Conservation (phyloP, 73 alveolate genomes). For the Paramecium pentaurelia region DNA sequence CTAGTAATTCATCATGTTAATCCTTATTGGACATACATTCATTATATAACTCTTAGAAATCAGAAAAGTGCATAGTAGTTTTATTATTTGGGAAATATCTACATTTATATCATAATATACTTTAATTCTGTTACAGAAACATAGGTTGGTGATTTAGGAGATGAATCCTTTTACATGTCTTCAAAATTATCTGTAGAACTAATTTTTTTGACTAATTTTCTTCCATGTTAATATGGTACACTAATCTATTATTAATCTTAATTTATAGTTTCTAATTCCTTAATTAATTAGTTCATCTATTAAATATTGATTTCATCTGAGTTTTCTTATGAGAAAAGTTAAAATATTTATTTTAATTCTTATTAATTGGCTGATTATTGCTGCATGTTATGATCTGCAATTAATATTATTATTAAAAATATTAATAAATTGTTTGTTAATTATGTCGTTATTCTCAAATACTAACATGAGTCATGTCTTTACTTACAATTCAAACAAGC, state of each 20-base stretch:
- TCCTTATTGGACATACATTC: conserved; percentile 54
- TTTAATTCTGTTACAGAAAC: conserved; percentile 47
- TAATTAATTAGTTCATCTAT: background rate
- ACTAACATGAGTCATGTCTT: conserved; percentile 30
- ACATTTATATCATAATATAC: background rate
- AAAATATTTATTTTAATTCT: conserved; percentile 9
- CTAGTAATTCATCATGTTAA: conserved; percentile 32
- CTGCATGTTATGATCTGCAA: background rate
- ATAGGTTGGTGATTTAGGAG: conserved; percentile 26
- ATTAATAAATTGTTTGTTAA: conserved; percentile 34
- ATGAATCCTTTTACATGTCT: background rate
- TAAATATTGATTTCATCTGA: conserved; percentile 5
- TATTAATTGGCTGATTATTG: background rate
- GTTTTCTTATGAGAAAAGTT: background rate
- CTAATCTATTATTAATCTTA: background rate
- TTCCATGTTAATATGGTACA: background rate
- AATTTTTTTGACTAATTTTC: background rate
- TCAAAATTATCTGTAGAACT: conserved; percentile 38
- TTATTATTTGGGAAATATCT: conserved; percentile 54
- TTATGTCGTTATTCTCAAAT: conserved; percentile 42
- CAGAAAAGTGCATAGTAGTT: conserved; percentile 45
- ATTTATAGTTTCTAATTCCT: background rate
- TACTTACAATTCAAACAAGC: background rate
- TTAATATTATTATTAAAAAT: background rate
- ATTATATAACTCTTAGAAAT: conserved; percentile 41